These are phyloP conservation scores for Paramecium sonneborni DNA, from an alignment of 73 alveolate genomes.

Conservation along the genomic window DNA sequence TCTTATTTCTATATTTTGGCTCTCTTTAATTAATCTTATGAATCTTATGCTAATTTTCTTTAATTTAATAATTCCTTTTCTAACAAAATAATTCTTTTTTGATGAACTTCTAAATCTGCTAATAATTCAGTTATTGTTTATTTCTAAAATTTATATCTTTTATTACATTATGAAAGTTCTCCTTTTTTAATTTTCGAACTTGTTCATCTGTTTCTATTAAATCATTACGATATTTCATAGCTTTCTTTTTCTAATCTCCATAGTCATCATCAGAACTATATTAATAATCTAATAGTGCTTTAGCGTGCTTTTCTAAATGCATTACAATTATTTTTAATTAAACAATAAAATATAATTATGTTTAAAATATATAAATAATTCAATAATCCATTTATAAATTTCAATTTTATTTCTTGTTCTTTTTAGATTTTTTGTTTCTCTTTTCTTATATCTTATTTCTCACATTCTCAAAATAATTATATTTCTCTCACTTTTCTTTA, in stretches of 20 bases:
- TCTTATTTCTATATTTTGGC: not conserved
- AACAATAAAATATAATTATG: not conserved
- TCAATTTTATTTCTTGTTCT: not conserved
- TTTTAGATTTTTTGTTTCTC: slow-evolving; percentile 1
- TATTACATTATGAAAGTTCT: not conserved
- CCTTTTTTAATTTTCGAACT: not conserved
- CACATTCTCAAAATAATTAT: not conserved
- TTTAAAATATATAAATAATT: not conserved
- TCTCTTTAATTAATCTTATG: not conserved
- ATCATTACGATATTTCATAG: not conserved
- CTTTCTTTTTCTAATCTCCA: not conserved
- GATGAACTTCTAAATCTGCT: not conserved
- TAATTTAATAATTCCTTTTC: not conserved
- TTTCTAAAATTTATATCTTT: not conserved
- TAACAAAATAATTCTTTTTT: not conserved
- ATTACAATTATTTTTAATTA: not conserved
- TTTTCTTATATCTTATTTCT: not conserved
- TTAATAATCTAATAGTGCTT: not conserved
- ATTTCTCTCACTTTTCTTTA: not conserved
- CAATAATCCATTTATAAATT: not conserved
- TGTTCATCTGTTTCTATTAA: not conserved
- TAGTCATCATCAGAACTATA: not conserved
- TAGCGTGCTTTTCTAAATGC: slow-evolving; percentile 1
- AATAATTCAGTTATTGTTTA: not conserved
- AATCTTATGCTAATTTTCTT: not conserved